A percentile compares a stretch with the other conserved stretches of the same genome.
Conservation (phyloP, 768 basidiomycete species). For the Coprinopsis marcescibilis region DNA sequence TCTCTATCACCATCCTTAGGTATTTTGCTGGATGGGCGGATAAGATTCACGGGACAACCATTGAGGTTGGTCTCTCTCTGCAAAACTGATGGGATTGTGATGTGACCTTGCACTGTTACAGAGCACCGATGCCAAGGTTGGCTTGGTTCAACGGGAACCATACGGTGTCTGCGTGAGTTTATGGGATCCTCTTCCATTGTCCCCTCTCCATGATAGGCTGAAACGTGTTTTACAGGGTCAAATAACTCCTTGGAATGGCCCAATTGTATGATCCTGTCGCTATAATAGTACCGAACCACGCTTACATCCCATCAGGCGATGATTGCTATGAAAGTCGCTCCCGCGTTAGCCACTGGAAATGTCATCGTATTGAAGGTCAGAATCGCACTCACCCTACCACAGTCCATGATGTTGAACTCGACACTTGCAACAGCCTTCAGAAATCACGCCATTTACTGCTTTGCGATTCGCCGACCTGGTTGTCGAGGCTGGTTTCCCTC, state of each 20-base stretch:
- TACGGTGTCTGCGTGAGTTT: slow-evolving; percentile 39
- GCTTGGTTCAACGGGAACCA: slow-evolving; percentile 67
- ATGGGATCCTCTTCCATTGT: neutral
- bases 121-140: no score
- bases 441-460: slow-evolving; percentile 66
- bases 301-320: slow-evolving; percentile 27
- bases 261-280: slow-evolving; percentile 23
- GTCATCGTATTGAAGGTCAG: slow-evolving; percentile 68
- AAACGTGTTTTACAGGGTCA: slow-evolving; percentile 29
- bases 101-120: no score
- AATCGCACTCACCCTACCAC: no score
- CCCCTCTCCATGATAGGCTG: no score
- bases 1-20: slow-evolving; percentile 44
- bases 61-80: slow-evolving; percentile 53
- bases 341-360: slow-evolving; percentile 76
- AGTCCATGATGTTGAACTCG: no score
- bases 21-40: slow-evolving; percentile 93
- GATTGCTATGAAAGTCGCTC: slow-evolving; percentile 64
- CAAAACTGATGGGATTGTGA: no score
- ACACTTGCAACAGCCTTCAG: no score
- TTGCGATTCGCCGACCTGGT: slow-evolving; percentile 45
- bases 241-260: slow-evolving; percentile 64
- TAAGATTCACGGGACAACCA: slow-evolving; percentile 71
- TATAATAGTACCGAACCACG: neutral
- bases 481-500: slow-evolving; percentile 68